These are phyloP conservation scores for Globomyces pollinis-pini DNA, from an alignment of 192 early-diverging fungal genomes.

Conservation along the genomic window DNA sequence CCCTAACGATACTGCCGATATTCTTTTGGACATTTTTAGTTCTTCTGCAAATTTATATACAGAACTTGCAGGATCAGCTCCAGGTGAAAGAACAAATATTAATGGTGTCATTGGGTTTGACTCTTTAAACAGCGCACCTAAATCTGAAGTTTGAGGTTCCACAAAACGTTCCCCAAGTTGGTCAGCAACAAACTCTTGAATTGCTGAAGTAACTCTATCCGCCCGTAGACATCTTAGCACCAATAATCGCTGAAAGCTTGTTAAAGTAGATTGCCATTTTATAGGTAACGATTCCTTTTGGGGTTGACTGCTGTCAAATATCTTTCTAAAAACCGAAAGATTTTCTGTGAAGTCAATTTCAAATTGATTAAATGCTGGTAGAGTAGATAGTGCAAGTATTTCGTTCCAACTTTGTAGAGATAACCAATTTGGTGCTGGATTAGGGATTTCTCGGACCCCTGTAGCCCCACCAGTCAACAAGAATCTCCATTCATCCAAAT, in stretches of 20 bases:
- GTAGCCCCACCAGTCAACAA: constrained; percentile 40
- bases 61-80: constrained; percentile 48
- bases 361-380: constrained; percentile 38
- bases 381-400: constrained; percentile 33
- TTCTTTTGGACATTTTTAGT: constrained; percentile 49
- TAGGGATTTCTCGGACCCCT: constrained; percentile 20
- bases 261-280: constrained; percentile 33
- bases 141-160: constrained; percentile 49
- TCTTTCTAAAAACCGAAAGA: constrained; percentile 26
- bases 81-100: constrained; percentile 52
- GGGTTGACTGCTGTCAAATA: constrained; percentile 45
- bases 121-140: constrained; percentile 46
- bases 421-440: constrained; percentile 50
- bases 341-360: constrained; percentile 40
- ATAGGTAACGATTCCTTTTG: constrained; percentile 44
- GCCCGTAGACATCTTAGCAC: constrained; percentile 45
- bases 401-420: constrained; percentile 40
- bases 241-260: constrained; percentile 40
- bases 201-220: constrained; percentile 42
- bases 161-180: constrained; percentile 48
- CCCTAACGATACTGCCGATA: constrained; percentile 46
- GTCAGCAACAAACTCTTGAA: constrained; percentile 47
- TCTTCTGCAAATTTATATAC: constrained; percentile 58
- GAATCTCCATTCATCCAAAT: constrained; percentile 52
- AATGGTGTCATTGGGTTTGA: constrained; percentile 45